Evolutionary conservation across 2,329 filamentous ascomycete species (phyloP), one percentile per base, ranked within the genome.

Genomic region (Ophiosphaerella narmari): DNA sequence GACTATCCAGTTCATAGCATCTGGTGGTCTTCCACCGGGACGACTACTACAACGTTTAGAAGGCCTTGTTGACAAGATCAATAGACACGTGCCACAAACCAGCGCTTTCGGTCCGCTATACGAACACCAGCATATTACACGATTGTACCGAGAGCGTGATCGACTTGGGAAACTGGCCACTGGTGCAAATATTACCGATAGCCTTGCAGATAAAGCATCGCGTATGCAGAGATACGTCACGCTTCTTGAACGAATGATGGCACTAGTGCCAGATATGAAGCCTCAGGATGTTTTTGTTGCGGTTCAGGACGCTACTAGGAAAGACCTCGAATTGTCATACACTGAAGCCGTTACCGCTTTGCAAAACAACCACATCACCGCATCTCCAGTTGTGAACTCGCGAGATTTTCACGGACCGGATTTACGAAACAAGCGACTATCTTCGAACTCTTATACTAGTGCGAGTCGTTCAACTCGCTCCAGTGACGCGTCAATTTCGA

Each of bases 41-140:
- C 65, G 65, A 5, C 60, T 73, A 2, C 62, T 72, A n/a, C 67
- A 70, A 45, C 67, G 68, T 26, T 54, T 73, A 5, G 70, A 73
- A 50, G 62, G 54, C 9, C 58, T 73, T 11, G 59, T 73, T 18
- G 67, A 68, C 32, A 73, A 73, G 46, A 59, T 71, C 0, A 63
- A 72, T 39, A 55, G 56, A 13, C 62, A 68, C 11, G 38, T 63
- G 2, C 63, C 65, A 1, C 51, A 59, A 7, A 62, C 67, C 5
- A 46, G 56, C 7, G 56, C 68, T 33, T 70, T 70, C 34, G 70
- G 70, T 4, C 61, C 67, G 0, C 54, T 71, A 1, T 57, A 67
- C 43, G 58, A 64, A 16, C 37, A 54, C 7, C 48, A 55, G 2
- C 63, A 72, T 40, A 57, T 63, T 2, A 55, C 55, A 6, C 43